Base-by-base conservation (phyloP, 2,329 filamentous ascomycete species). In the Daldinia sp. region DNA sequence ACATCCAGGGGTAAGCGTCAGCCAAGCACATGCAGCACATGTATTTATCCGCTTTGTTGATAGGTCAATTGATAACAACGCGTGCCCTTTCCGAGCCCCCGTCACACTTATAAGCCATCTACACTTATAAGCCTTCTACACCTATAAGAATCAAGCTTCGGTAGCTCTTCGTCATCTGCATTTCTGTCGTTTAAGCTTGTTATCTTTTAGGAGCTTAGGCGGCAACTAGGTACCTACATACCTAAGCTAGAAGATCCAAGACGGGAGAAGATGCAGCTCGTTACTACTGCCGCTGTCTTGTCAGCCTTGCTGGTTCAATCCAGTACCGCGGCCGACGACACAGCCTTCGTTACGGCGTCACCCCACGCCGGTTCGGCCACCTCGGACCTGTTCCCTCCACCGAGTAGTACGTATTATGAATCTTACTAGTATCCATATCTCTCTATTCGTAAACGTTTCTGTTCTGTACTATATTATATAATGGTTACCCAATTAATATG, bases 301-400 rank as follows among this genome's bases (percentile, higher is more conserved):
- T 68, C 58, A 48, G 63, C 59, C 30, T 50, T 66, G 34, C 55
- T 68, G 48, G 57, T 64, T 48, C 58, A 21, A 15, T 29, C 56
- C 50, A 48, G 62, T 35, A 37, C 32, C 10, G 65, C 59, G 17
- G 58, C 62, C 27, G 65, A 67, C 15, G 62, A 64, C 39, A 48
- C 47, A 19, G 45, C 56, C 19, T 64, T 67, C 29, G 17, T 65
- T 19, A 58, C 65, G 47, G 65, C 65, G 7, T 19, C 53, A 15
- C 59, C 63, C 15, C 32, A 66, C 34, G 66, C 63, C 13, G 66
- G 66, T 9, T 64, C 63, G 17, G 63, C 60, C 32, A 61, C 52
- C 8, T 64, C 63, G 9, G 63, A 68, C 47, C n/a, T 60, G 21
- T 68, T 47, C 23, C 62, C 65, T 63, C 65, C 65, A 51, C 3